Percentiles rank a stretch among this genome's conserved stretches.
Conservation (phyloP, 495 filamentous ascomycete genomes). For the Letharia columbiana region DNA sequence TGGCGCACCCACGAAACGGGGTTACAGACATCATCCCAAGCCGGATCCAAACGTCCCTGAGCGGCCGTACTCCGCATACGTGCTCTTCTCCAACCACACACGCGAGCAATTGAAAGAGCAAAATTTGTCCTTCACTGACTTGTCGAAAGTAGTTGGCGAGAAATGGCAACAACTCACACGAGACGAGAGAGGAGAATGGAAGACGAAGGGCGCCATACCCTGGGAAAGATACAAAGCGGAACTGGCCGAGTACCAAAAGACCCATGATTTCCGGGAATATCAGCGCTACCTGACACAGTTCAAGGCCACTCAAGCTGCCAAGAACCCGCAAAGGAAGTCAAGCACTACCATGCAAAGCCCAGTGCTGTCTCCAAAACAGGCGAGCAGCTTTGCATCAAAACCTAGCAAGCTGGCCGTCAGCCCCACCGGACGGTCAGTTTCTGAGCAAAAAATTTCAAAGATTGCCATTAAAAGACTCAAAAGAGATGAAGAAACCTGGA, state of each 20-base stretch:
- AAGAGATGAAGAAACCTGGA: slow-evolving; percentile 7
- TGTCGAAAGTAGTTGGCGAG: slow-evolving; percentile 19
- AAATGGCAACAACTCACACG: slow-evolving; percentile 18
- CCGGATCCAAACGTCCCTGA: slow-evolving; percentile 21
- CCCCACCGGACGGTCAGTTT: neutral
- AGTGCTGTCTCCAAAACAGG: neutral
- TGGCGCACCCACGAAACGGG: slow-evolving; percentile 14
- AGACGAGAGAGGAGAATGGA: slow-evolving; percentile 19
- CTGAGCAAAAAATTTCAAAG: slow-evolving; percentile 2
- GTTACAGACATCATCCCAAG: slow-evolving; percentile 22
- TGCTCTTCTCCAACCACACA: slow-evolving; percentile 21
- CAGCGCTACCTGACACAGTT: slow-evolving; percentile 16
- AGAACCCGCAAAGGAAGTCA: slow-evolving; percentile 10
- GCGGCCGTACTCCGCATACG: slow-evolving; percentile 20
- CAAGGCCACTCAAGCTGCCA: slow-evolving; percentile 14
- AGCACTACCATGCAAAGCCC: neutral
- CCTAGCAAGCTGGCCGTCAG: neutral
- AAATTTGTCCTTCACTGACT: slow-evolving; percentile 18
- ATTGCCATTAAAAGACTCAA: slow-evolving; percentile 15
- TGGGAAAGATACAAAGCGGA: slow-evolving; percentile 21
- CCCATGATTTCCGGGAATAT: slow-evolving; percentile 14
- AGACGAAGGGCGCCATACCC: slow-evolving; percentile 9
- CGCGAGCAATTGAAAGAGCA: slow-evolving; percentile 22
- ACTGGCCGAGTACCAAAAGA: slow-evolving; percentile 19
- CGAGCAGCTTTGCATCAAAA: neutral